Evolutionary conservation across 192 early-diverging fungal species (phyloP), one percentile per base, ranked within the genome.

Genomic region (Phycomyces nitens): DNA sequence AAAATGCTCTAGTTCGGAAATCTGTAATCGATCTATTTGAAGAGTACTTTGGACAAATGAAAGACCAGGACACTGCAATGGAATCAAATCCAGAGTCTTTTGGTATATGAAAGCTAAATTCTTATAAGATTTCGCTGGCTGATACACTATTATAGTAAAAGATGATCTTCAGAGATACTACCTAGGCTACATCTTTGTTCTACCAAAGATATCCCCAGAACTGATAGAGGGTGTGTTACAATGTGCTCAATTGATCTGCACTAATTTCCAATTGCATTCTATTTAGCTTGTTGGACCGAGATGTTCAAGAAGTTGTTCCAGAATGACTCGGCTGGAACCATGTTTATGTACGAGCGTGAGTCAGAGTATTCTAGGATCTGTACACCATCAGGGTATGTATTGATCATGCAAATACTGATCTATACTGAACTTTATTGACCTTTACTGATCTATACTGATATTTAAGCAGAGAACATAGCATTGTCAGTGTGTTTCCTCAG

Each of bases 281-380:
- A 20, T 12, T n/a, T 53, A 66, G 64, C 42, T 15, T 66, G 55
- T 8, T 66, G 64, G 64, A 21, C 64, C 5, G 20, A 18, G 23
- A 39, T 59, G n/a, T 66, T 66, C 39, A 57, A 66, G 20, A 47
- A 29, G 26, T 43, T 66, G 1, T 34, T 24, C 49, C 23, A 66
- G 3, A 40, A 66, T 49, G 26, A 51, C 18, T 41, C 64, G 4
- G 53, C 56, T 49, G 56, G 64, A 3, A 53, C 14, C 44, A 58
- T 66, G 34, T 52, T 66, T 51, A 27, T 66, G 18, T 40, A 58
- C 50, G 64, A 66, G 40, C 34, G 40, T 14, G 39, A 58, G 6
- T 39, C 47, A 26, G 12, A 44, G 0, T 15, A 18, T 18, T 66
- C 64, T 16, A 4, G 24, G 15, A 42, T 65, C 1, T 41, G 21